Percentiles rank a stretch among this genome's conserved stretches.
Evolutionary conservation across 257 asterid species (phyloP).

Genomic region (Orobanche coerulescens): DNA sequence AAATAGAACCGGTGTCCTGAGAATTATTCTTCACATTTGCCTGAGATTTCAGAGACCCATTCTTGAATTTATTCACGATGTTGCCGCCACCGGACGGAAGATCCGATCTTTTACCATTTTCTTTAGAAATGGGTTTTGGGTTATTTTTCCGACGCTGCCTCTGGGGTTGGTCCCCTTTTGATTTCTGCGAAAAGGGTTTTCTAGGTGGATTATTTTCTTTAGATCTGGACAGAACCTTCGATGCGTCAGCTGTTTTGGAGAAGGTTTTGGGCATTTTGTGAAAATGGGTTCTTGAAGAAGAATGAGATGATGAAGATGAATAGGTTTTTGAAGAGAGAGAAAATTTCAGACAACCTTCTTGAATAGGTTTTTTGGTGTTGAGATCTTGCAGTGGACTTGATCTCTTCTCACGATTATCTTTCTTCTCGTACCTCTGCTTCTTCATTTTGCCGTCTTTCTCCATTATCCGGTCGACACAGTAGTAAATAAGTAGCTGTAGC

Average conservation of each 20-base stretch:
- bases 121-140: conserved; percentile 18
- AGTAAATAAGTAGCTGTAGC: neutral
- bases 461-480: conserved; percentile 6
- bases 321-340: conserved; percentile 20
- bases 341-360: conserved; percentile 27
- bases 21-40: conserved; percentile 17
- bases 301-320: conserved; percentile 16
- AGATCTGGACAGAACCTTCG: conserved; percentile 33
- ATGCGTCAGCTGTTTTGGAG: conserved; percentile 16
- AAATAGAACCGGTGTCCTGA: conserved; percentile 6
- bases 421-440: conserved; percentile 12
- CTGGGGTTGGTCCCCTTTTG: conserved; percentile 24
- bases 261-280: conserved; percentile 20
- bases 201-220: conserved; percentile 22
- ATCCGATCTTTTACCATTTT: conserved; percentile 28
- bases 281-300: conserved; percentile 21
- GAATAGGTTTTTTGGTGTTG: conserved; percentile 17
- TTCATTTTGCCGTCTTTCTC: conserved; percentile 20
- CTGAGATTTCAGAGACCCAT: conserved; percentile 19
- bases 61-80: conserved; percentile 22
- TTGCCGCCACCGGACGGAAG: conserved; percentile 22
- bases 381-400: conserved; percentile 35
- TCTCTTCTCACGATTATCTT: conserved; percentile 6
- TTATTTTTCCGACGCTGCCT: conserved; percentile 17
- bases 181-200: conserved; percentile 30